These are phyloP conservation scores for Dioscorea alata DNA, from an alignment of 106 monocot species.

Conservation along the genomic window DNA sequence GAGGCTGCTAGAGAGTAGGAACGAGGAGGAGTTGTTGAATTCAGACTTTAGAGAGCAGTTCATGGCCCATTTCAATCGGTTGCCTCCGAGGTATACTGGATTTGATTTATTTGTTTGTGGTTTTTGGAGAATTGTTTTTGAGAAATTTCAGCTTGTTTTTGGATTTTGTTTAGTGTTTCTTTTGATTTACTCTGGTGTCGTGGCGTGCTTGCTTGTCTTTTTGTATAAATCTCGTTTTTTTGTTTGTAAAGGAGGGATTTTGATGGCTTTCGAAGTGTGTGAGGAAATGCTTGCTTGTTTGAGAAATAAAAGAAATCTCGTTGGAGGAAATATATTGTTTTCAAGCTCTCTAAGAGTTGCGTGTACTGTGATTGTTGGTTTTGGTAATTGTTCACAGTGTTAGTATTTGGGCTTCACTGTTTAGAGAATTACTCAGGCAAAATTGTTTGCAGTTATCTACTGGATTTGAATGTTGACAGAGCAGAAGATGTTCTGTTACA, in stretches of 20 bases:
- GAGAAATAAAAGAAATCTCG: too few species aligned
- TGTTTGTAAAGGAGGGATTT: too few species aligned
- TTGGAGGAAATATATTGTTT: too few species aligned
- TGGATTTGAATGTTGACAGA: conserved; percentile 68
- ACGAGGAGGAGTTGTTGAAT: conserved; percentile 49
- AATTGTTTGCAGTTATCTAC: conserved; percentile 30
- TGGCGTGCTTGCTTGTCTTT: neutral
- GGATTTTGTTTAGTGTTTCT: too few species aligned
- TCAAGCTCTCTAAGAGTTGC: too few species aligned
- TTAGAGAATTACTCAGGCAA: too few species aligned
- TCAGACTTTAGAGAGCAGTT: conserved; percentile 48
- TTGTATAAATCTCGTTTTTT: neutral
- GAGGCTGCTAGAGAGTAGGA: conserved; percentile 55
- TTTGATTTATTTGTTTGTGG: too few species aligned
- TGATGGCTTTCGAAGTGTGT: too few species aligned
- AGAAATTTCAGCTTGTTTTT: too few species aligned
- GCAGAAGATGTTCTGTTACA: conserved; percentile 84
- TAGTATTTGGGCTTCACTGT: neutral
- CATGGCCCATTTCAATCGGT: conserved; percentile 69
- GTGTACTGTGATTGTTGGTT: neutral
- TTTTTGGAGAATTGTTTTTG: too few species aligned
- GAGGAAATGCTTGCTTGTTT: too few species aligned
- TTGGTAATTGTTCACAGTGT: neutral
- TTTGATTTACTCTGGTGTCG: too few species aligned
- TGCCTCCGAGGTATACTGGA: conserved; percentile 53